Evolutionary conservation across 2,329 filamentous ascomycete genomes (phyloP), one percentile per base, ranked within the genome.

Genomic region (Stromatinia cepivora): DNA sequence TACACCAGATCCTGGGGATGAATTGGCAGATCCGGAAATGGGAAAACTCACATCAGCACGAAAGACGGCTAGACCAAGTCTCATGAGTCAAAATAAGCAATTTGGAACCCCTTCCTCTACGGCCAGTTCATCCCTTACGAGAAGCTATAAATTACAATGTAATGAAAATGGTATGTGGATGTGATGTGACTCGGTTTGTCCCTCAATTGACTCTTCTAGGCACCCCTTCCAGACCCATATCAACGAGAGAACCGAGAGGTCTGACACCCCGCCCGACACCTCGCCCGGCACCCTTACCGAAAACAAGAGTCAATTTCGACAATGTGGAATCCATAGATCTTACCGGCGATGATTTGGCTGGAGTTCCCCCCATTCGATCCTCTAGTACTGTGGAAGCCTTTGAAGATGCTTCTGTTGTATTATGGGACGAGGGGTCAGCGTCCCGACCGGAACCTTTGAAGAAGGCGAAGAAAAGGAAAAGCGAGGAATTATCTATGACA

Each of bases 221-320:
- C 39, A 77, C 75, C 4, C 76, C 74, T 36, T 66, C 70, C 15
- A 75, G 63, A 65, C 45, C 58, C 28, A 53, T 64, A 56, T 46
- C 57, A 45, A 70, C 73, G 11, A 70, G 65, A 63, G 56, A 67
- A 54, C 62, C 69, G 25, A 64, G 22, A 36, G 20, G 46, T 54
- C 22, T 70, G 22, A 64, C 67, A 34, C 76, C 71, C 70, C 71
- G 70, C 56, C 71, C 77, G 36, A 75, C 73, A 62, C 76, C 71
- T 71, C 79, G 75, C 69, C 78, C 75, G 73, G 80, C 72, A 64
- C 80, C 72, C 56, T 75, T 69, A 75, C 76, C 71, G 74, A 77
- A 57, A 34, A 67, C 54, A 53, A 72, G 70, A 46, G 45, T 66
- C 74, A 73, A 28, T 53, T 66, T 39, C 62, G 72, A n/a, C 70